Base-by-base conservation (phyloP, 768 basidiomycete species). In the Leccinum imitatum region DNA sequence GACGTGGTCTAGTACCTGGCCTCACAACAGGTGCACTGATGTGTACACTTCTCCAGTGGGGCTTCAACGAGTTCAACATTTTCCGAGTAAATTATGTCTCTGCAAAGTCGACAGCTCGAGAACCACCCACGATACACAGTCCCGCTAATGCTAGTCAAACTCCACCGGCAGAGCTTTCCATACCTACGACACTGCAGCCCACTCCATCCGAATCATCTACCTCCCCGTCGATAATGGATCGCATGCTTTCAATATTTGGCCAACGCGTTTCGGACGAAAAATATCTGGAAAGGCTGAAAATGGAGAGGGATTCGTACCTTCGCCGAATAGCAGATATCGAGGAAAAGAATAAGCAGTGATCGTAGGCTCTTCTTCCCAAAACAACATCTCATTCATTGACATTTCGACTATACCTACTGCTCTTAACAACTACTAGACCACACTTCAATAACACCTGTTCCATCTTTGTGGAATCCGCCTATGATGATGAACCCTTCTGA, bases 181-280 rank as follows among this genome's bases (percentile, higher is more conserved):
- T 35, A 31, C n/a, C 61, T 25, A 27, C 41, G 30, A 55, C 63
- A 17, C 57, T 58, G 25, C 53, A 62, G 58, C 62, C 80, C 7
- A 50, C 44, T 33, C 27, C 52, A 14, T 54, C 25, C 14, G 56
- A 59, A 50, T 33, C 50, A 8, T 27, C 57, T 35, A 2, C 50
- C 13, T 44, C 50, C 9, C 47, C 6, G 23, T 69, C 72, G 15
- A 59, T 76, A 15, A 66, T 71, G 19, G 76, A 84, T 51, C 76
- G 77, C 10, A 60, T 87, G 44, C 60, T 75, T 37, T 67, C 69
- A 2, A 21, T 62, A 15, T 64, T 73, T 27, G 69, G 69, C 27
- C 76, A 75, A 35, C 79, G 76, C 54, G 67, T 94, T 4, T 80
- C 90, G 6, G 86, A 94, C 63, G 87, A 93, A 52, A 87, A 89